Base-by-base conservation (phyloP, 2,329 filamentous ascomycete genomes). In the Exophiala bonariae region DNA sequence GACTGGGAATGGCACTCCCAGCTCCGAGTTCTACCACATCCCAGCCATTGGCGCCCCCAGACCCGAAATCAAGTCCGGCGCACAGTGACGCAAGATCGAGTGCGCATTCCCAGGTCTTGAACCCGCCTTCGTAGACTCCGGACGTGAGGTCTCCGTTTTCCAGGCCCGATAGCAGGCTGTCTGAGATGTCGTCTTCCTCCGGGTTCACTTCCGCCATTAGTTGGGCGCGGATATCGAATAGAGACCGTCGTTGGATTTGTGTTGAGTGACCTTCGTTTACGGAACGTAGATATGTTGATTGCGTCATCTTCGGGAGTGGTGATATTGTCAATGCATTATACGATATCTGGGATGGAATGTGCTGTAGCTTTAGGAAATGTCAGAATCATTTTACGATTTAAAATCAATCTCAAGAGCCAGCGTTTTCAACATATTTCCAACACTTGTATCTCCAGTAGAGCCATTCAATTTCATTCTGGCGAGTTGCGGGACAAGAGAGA, bases 61-160 rank as follows among this genome's bases (percentile, higher is more conserved):
- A 8, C 7, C 9, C 11, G 23, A 42, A 7, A 19, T 39, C 19
- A 6, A 23, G 31, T 23, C 26, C 13, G n/a, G 31, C 20, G 41
- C 43, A 22, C 4, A 41, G 45, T 16, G 44, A 45, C 31, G 77
- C 80, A 10, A 85, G 70, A 57, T 85, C 81, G 33, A 82, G 55
- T 9, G 79, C 77, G 63, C 81, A 84, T 65, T 85, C 82, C 82
- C 82, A 85, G 14, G 81, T 85, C 44, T 85, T 85, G 67, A 84
- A 83, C 4, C 82, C 82, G 52, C 82, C 82, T 66, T 85, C 82
- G 61, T 85, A 85, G 58, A 85, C 68, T 50, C 79, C 77, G 3
- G 51, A 50, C 19, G 78, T 76, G 35, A 74, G 74, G 44, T 85
- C 72, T 58, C 77, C 76, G 44, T 77, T 69, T 41, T 76, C 72